A percentile compares a stretch with the other conserved stretches of the same genome.
Conservation (phyloP, 2,329 filamentous ascomycete genomes). For the Neurospora sp. region DNA sequence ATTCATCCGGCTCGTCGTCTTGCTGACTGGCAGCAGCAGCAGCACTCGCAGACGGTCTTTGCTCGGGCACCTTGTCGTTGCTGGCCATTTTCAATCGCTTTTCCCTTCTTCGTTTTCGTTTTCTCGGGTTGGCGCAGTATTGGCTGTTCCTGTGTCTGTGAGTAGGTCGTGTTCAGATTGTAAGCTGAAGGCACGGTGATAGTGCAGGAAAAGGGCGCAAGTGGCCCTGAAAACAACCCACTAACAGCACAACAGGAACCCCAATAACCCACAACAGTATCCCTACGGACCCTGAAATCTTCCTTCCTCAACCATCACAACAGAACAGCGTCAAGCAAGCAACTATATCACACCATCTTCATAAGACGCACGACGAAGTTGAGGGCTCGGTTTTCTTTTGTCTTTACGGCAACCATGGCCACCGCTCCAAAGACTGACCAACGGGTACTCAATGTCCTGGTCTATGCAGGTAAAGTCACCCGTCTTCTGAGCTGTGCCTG, state of each 20-base stretch:
- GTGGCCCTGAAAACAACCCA: background rate
- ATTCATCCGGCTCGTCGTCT: constrained; percentile 90
- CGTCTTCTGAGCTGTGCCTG: background rate
- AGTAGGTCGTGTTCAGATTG: constrained; percentile 1
- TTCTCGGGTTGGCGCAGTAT: background rate
- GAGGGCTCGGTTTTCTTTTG: background rate
- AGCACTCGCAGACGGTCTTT: constrained; percentile 1
- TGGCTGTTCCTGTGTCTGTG: background rate
- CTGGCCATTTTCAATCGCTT: background rate
- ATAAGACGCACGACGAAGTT: background rate
- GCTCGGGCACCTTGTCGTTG: background rate
- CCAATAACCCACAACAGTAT: background rate
- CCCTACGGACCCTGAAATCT: background rate
- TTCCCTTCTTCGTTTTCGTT: background rate
- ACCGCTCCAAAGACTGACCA: constrained; percentile 40
- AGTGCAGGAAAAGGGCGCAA: background rate
- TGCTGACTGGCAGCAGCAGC: constrained; percentile 35
- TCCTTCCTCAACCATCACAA: background rate
- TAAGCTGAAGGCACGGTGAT: background rate
- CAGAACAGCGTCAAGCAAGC: constrained; percentile 12
- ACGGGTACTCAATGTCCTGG: constrained; percentile 78
- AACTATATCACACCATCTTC: background rate
- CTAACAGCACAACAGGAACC: background rate
- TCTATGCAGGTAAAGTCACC: constrained; percentile 67
- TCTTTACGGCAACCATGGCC: background rate